Evolutionary conservation across 768 basidiomycete genomes (phyloP), one percentile per base, ranked within the genome.

Genomic region (Naganishia friedmannii): DNA sequence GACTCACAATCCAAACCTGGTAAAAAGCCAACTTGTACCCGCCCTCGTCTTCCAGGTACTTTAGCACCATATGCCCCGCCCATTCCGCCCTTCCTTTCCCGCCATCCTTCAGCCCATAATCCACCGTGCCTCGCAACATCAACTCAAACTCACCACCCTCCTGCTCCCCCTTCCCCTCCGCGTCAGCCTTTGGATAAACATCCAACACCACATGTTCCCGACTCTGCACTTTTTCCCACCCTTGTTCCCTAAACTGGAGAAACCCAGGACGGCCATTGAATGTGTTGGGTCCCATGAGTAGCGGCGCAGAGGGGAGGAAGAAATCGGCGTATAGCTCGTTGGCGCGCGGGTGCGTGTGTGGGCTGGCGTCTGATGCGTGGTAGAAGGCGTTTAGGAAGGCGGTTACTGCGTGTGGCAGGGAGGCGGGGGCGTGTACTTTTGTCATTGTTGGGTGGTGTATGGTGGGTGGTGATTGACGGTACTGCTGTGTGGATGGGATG

Each of bases 1-100:
- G 51, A 68, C 67, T 54, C 67, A 68, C 67, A n/a, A 68, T 68
- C 31, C 39, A 68, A 5, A 68, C 67, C 54, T 68, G 67, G 29
- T 68, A 68, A 45, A 55, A 68, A 29, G 67, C 53, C 3, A 68
- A 13, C 39, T 42, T 56, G 32, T 55, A 68, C 23, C 60, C 60
- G 3, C 60, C 60, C 12, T 68, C 54, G 3, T 68, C 42, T 26
- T 45, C 17, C 31, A 42, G 5, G 8, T 45, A 54, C 54, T 29
- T 28, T n/a, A 55, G 21, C 31, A 31, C 29, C 67, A 68, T 68
- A 53, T 55, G 32, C 4, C 53, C 67, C 7, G 67, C 67, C 67
- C 67, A 68, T 13, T 68, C 67, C 21, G 67, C 67, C 1, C 5
- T 42, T 57, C 67, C 67, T 9, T 68, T 56, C 6, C 32, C 29